A percentile compares a stretch with the other conserved stretches of the same genome.
Conservation (phyloP, 352 stramenopile genomes). For the Thalassiosira ordinaria region DNA sequence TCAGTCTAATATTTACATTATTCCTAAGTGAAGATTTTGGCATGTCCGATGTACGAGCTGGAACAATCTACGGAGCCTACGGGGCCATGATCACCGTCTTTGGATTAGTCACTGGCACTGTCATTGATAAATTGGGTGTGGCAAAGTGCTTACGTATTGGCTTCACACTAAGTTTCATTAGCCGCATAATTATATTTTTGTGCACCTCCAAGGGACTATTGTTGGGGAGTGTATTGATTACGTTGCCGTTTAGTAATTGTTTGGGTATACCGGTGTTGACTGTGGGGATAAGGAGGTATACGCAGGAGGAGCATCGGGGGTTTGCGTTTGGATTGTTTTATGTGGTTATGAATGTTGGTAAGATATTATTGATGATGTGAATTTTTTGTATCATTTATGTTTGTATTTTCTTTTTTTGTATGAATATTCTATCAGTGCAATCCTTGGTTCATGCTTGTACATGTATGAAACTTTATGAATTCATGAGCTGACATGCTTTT, state of each 20-base stretch:
- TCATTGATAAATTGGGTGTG: constrained; percentile 82
- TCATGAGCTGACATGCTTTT: no score
- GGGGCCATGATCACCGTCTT: constrained; percentile 80
- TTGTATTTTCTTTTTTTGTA: no score
- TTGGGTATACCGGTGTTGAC: constrained; percentile 84
- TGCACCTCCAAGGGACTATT: constrained; percentile 60
- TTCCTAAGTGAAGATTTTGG: constrained; percentile 79
- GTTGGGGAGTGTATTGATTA: constrained; percentile 57
- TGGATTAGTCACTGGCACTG: constrained; percentile 73
- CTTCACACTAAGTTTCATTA: constrained; percentile 70
- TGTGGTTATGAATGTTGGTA: constrained; percentile 83
- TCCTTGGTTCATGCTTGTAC: no score
- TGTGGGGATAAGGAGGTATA: constrained; percentile 73
- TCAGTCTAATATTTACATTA: constrained; percentile 71
- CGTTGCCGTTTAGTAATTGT: constrained; percentile 74
- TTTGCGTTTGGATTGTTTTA: constrained; percentile 87
- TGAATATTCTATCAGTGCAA: no score
- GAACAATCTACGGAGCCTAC: constrained; percentile 79
- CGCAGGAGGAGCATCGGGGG: constrained; percentile 62
- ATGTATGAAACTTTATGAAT: no score
- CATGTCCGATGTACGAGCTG: constrained; percentile 73
- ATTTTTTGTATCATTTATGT: background rate
- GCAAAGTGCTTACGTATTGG: constrained; percentile 69
- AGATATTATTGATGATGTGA: constrained; percentile 2
- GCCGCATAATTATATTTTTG: constrained; percentile 59